phyloP scores from a whole-genome alignment of 805 yeast species.

The Teunomyces panamensis region DNA sequence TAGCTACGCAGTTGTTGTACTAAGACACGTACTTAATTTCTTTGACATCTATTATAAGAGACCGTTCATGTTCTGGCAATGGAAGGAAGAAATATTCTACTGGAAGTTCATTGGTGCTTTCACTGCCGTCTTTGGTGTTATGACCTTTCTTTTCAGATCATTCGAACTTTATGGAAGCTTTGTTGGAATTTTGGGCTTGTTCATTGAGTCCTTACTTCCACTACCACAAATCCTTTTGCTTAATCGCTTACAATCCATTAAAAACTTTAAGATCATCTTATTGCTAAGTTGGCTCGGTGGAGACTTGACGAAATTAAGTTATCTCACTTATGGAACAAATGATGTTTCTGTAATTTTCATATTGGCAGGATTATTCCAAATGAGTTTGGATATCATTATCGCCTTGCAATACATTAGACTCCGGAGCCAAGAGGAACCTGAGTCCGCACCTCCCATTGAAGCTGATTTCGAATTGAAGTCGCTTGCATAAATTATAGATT shows the following conservation, averaged over 20 bases:
- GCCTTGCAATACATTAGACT: conserved; percentile 71
- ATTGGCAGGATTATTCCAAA: conserved; percentile 73
- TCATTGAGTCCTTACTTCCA: conserved; percentile 71
- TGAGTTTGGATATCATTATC: conserved; percentile 68
- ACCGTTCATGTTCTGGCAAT: conserved; percentile 79
- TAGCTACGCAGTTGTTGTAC: conserved; percentile 11
- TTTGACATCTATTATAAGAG: conserved; percentile 71
- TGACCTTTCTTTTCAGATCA: conserved; percentile 40
- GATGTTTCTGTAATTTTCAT: conserved; percentile 64
- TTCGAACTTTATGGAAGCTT: conserved; percentile 42
- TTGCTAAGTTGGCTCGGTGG: conserved; percentile 87
- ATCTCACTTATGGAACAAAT: conserved; percentile 71
- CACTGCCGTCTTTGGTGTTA: conserved; percentile 33
- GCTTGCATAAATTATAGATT: conserved; percentile 3
- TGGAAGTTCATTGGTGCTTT: conserved; percentile 62
- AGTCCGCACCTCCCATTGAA: background rate
- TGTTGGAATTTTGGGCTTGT: conserved; percentile 62
- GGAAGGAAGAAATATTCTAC: conserved; percentile 58
- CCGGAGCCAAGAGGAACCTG: conserved; percentile 23
- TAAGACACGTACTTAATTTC: conserved; percentile 44
- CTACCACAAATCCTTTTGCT: conserved; percentile 75
- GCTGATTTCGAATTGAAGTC: conserved; percentile 1
- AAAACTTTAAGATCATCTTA: conserved; percentile 75
- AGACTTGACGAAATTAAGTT: conserved; percentile 73
- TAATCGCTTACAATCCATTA: conserved; percentile 61